Evolutionary conservation across 2,329 filamentous ascomycete species (phyloP).

Genomic region (Atkinsonella hypoxylon): DNA sequence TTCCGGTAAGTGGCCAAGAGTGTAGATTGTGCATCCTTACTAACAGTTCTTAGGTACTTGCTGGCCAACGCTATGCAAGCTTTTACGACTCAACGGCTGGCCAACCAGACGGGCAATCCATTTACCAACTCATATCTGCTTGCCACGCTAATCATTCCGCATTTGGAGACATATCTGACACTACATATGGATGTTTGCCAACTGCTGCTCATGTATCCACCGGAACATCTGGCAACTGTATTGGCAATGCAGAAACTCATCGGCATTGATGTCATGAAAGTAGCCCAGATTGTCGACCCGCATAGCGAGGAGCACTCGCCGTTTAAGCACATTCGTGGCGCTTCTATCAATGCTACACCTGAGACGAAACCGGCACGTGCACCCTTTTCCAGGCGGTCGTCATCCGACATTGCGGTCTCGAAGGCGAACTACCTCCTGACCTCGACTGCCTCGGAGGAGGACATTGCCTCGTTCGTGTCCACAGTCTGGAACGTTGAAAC

Average conservation of each 20-base stretch:
- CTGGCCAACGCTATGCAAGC: slow-evolving; percentile 49
- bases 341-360: slow-evolving; percentile 16
- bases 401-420: slow-evolving; percentile 26
- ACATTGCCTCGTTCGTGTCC: slow-evolving; percentile 42
- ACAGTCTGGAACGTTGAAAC: slow-evolving; percentile 34
- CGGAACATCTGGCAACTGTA: slow-evolving; percentile 43
- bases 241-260: slow-evolving; percentile 45
- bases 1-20: slow-evolving; percentile 33
- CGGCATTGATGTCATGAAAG: slow-evolving; percentile 43
- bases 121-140: slow-evolving; percentile 41
- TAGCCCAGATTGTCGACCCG: slow-evolving; percentile 43
- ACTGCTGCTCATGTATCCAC: slow-evolving; percentile 46
- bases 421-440: slow-evolving; percentile 47
- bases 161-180: slow-evolving; percentile 47
- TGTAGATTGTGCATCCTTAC: not conserved
- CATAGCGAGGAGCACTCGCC: slow-evolving; percentile 24
- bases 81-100: slow-evolving; percentile 37
- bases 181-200: slow-evolving; percentile 40
- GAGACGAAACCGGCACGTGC: slow-evolving; percentile 12
- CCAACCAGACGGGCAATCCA: slow-evolving; percentile 40
- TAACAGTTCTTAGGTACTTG: slow-evolving; percentile 34
- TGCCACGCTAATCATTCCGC: slow-evolving; percentile 46
- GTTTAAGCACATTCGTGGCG: slow-evolving; percentile 28
- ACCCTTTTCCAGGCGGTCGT: slow-evolving; percentile 14
- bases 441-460: slow-evolving; percentile 38